Conservation (phyloP, 345 rosid species). For the Hibiscus tridactylites region DNA sequence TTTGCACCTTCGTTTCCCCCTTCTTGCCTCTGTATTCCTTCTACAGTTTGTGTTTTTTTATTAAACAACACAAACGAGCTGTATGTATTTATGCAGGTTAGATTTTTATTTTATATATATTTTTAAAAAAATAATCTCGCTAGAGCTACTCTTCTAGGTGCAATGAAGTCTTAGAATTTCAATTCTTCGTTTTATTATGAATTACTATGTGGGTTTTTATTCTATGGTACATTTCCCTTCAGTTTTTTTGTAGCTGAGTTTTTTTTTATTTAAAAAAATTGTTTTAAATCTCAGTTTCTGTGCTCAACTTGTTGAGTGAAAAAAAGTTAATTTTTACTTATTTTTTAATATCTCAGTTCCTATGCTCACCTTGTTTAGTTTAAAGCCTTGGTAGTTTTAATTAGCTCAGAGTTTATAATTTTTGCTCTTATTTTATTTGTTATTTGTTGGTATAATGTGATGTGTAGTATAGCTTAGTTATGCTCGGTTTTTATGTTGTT, state of each 20-base stretch:
- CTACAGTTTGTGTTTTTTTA: background rate
- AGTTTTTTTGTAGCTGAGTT: background rate
- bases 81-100: background rate
- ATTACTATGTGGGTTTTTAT: background rate
- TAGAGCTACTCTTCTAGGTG: background rate
- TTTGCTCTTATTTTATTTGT: background rate
- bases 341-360: too few relatives aligned
- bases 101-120: background rate
- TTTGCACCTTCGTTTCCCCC: background rate
- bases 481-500: background rate
- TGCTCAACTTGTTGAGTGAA: background rate
- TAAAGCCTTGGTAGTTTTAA: background rate
- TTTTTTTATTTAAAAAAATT: too few relatives aligned
- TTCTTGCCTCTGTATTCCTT: background rate
- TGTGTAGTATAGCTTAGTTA: background rate
- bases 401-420: background rate
- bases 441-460: background rate
- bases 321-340: background rate
- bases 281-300: background rate
- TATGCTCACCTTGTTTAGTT: background rate
- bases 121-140: background rate
- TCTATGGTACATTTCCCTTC: background rate
- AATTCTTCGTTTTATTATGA: background rate
- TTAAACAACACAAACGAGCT: background rate
- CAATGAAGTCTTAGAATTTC: conserved; percentile 1